A percentile compares a stretch with the other conserved stretches of the same genome.
These are phyloP conservation scores for Zarea fungicola DNA, from an alignment of 2,329 filamentous ascomycete species.

Conservation along the genomic window DNA sequence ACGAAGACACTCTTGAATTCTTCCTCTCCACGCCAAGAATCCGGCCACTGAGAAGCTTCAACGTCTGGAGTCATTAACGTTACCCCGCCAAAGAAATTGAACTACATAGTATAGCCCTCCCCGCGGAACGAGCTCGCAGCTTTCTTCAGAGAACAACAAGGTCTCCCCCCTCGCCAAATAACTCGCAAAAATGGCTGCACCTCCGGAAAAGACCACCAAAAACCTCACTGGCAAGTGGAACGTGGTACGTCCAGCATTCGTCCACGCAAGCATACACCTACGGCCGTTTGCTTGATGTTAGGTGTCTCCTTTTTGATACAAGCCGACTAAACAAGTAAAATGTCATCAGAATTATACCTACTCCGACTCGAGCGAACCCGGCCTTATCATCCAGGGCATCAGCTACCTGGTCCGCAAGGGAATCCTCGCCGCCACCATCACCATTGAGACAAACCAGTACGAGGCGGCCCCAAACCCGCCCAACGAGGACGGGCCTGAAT, in stretches of 20 bases:
- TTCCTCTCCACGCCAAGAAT: too few species aligned
- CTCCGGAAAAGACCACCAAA: slow-evolving; percentile 58
- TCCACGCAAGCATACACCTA: background rate
- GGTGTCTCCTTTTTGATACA: background rate
- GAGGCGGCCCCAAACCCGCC: slow-evolving; percentile 37
- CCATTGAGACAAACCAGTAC: slow-evolving; percentile 57
- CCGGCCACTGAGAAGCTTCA: too few species aligned
- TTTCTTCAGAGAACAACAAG: too few species aligned
- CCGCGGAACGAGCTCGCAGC: too few species aligned
- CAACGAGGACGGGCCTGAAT: slow-evolving; percentile 29
- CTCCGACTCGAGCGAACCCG: slow-evolving; percentile 62
- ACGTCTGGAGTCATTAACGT: too few species aligned
- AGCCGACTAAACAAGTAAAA: background rate
- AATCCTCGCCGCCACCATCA: slow-evolving; percentile 64
- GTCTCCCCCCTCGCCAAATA: background rate
- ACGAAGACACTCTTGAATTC: too few species aligned
- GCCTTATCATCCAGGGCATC: slow-evolving; percentile 68
- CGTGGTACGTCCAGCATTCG: slow-evolving; percentile 50
- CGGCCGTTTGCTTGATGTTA: background rate
- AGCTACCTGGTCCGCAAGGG: slow-evolving; percentile 68
- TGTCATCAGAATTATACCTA: slow-evolving; percentile 75
- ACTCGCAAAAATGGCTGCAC: slow-evolving; percentile 60
- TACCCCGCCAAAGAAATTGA: too few species aligned
- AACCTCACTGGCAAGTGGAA: slow-evolving; percentile 66
- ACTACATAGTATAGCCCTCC: too few species aligned